Percentiles rank a stretch among this genome's conserved stretches.
Conservation (phyloP, 2,329 filamentous ascomycete species). For the Trichoderma hamatum region DNA sequence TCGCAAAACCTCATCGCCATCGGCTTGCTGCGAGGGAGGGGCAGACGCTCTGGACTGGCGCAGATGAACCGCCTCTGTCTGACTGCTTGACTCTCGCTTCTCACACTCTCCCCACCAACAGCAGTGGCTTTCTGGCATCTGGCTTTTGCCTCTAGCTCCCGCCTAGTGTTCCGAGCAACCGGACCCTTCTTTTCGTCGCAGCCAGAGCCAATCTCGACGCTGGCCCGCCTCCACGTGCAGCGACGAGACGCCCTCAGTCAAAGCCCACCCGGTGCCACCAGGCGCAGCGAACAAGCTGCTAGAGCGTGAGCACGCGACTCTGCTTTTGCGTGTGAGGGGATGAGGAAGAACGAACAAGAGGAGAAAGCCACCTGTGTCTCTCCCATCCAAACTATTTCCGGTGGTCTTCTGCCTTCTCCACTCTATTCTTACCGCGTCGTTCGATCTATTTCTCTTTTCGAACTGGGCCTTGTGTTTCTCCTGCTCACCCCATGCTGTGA, state of each 20-base stretch:
- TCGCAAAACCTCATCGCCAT: conserved; percentile 13
- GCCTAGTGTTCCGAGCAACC: conserved; percentile 13
- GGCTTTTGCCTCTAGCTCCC: conserved; percentile 3
- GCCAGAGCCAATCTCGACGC: conserved; percentile 29
- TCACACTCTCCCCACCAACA: background rate
- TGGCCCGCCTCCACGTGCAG: conserved; percentile 30
- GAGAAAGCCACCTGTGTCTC: background rate
- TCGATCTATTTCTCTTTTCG: background rate
- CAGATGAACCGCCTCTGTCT: background rate
- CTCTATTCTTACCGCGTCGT: background rate
- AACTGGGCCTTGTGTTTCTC: background rate
- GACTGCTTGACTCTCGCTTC: conserved; percentile 11
- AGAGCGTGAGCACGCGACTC: conserved; percentile 23
- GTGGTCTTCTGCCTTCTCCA: background rate
- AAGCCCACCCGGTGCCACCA: conserved; percentile 8
- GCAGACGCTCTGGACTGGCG: conserved; percentile 2
- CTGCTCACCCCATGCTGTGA: background rate
- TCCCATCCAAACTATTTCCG: background rate
- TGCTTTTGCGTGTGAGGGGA: conserved; percentile 2
- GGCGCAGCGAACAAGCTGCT: conserved; percentile 10
- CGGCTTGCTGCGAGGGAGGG: conserved; percentile 1
- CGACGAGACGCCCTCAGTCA: conserved; percentile 28
- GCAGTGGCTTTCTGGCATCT: background rate
- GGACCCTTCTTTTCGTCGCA: conserved; percentile 8
- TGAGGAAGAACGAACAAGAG: background rate